Conservation (phyloP, 768 basidiomycete genomes). For the Multifurca ochricompacta region DNA sequence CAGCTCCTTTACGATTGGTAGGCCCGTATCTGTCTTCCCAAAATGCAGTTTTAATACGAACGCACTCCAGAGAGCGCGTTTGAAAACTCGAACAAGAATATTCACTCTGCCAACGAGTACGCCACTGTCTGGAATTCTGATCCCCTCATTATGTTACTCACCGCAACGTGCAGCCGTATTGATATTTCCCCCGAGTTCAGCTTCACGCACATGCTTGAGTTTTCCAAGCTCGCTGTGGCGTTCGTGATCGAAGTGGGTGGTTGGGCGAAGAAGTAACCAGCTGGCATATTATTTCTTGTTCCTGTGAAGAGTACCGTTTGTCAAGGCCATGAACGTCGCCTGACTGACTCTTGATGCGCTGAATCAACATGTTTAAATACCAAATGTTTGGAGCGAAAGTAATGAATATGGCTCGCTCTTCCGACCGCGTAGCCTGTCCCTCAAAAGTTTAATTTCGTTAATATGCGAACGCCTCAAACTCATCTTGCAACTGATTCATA, state of each 20-base stretch:
- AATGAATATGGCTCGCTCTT: too few species aligned
- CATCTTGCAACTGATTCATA: background rate
- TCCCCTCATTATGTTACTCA: constrained; percentile 13
- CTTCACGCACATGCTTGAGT: constrained; percentile 78
- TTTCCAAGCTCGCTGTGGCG: constrained; percentile 47
- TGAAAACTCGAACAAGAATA: constrained; percentile 72
- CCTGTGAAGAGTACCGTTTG: background rate
- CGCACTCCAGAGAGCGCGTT: constrained; percentile 51
- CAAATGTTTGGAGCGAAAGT: too few species aligned
- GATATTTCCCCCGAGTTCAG: constrained; percentile 85
- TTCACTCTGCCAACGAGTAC: constrained; percentile 77
- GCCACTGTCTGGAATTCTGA: constrained; percentile 27
- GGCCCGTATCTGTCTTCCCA: constrained; percentile 18
- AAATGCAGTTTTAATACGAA: constrained; percentile 7
- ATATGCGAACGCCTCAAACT: background rate
- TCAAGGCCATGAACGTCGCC: too few species aligned
- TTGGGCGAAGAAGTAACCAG: constrained; percentile 30
- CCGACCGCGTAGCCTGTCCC: too few species aligned
- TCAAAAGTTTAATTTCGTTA: too few species aligned
- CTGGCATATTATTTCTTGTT: background rate
- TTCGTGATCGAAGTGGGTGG: constrained; percentile 46
- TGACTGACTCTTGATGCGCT: background rate
- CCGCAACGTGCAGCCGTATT: constrained; percentile 48
- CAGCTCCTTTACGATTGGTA: constrained; percentile 76
- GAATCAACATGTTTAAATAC: background rate